A percentile compares a stretch with the other conserved stretches of the same genome.
These are phyloP conservation scores for Citrus hindsii DNA, from an alignment of 345 rosid species.

Conservation along the genomic window DNA sequence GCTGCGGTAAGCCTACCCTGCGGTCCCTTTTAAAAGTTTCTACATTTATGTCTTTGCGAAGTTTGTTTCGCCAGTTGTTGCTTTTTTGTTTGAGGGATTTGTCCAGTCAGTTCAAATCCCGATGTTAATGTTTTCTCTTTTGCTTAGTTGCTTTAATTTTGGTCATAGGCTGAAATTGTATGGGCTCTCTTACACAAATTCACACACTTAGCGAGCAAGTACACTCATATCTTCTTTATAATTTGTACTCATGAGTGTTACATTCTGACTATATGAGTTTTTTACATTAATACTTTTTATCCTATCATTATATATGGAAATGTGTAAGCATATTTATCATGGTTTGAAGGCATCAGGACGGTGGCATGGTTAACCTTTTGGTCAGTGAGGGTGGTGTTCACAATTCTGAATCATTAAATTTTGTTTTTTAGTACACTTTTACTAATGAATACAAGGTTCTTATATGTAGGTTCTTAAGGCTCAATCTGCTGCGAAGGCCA, in stretches of 20 bases:
- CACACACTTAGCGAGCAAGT: too few species aligned
- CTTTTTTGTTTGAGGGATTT: not conserved
- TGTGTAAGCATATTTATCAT: not conserved
- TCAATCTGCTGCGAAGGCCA: slow-evolving; percentile 74
- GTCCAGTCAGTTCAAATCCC: not conserved
- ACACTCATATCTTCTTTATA: not conserved
- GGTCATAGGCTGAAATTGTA: not conserved
- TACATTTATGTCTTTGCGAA: not conserved
- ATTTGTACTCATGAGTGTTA: not conserved
- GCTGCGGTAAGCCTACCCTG: slow-evolving; percentile 62
- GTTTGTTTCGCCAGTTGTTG: not conserved
- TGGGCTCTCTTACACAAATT: not conserved
- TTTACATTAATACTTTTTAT: not conserved
- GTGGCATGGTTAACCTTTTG: not conserved
- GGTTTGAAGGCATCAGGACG: not conserved
- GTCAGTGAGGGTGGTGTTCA: not conserved
- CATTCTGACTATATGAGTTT: not conserved
- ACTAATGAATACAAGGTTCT: not conserved
- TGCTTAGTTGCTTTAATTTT: not conserved
- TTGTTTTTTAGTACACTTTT: not conserved
- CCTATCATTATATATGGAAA: not conserved
- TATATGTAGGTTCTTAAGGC: slow-evolving; percentile 76
- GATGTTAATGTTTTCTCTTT: not conserved
- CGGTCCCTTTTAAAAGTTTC: not conserved
- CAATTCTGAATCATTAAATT: not conserved